Base-by-base conservation (phyloP, 2,329 filamentous ascomycete species). In the Claviceps spartinae region DNA sequence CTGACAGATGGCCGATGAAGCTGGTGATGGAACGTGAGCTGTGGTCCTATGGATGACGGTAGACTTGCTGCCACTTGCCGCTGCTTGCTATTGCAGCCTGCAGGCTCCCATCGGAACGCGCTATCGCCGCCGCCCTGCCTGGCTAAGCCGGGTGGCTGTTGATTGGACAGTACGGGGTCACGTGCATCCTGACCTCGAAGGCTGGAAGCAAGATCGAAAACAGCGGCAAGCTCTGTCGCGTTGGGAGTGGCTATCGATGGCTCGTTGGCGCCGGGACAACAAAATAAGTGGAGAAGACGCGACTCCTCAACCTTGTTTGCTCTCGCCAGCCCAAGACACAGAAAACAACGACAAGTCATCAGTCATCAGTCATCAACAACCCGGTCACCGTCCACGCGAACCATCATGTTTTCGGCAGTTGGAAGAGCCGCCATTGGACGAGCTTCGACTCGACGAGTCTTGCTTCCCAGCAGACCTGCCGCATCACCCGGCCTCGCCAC, bases 361-460 rank as follows among this genome's bases (percentile, higher is more conserved):
- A 30, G n/a, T 9, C n/a, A 34, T 26, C 13, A 46, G 4, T 20
- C 41, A 43, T 11, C 41, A 34, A n/a, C 6, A n/a, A 30, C 2
- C 26, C 16, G 43, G 2, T n/a, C 16, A 34, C 24, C 14, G 16
- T 18, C 8, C 20, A 46, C 16, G 9, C 16, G 5, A 45, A 45
- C 59, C 54, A 53, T 6, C 7, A 76, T 75, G 72, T 61, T 75
- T 55, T 68, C 66, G 49, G 63, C 66, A 34, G 61, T 73, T 56
- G 66, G 67, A 56, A 66, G 70, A 56, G 65, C 63, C 50, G 67
- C 67, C 51, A 61, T 64, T 54, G 65, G 63, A 60, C 69, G 69
- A 57, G 58, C 30, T 34, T 9, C 30, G 30, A 61, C 65, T 54
- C 65, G 63, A 60, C 69, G 69, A 57, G 58, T 63, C 50, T 57